Base-by-base conservation (phyloP, 73 alveolate species). In the Paramecium pentaurelia region DNA sequence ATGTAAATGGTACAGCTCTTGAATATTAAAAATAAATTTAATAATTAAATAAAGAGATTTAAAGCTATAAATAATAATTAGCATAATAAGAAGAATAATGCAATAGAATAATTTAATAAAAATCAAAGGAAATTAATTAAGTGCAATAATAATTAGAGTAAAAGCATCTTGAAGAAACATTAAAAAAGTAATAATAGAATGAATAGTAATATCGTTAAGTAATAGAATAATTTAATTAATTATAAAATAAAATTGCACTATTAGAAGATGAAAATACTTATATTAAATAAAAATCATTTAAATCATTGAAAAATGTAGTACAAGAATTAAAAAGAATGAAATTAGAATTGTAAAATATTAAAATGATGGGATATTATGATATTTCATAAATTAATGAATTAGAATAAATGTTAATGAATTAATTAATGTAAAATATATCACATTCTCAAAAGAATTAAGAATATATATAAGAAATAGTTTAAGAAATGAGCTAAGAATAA, bases 191-290 rank as follows among this genome's bases (percentile, higher is more conserved):
- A 38, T 44, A 73, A 73, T 73, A 36, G 49, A 80, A 36, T 47
- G 91, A 80, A 38, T 20, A 42, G n/a, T 40, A 80, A 12, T 80
- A 25, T 22, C 49, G 32, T 10, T 20, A 25, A 22, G 51, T 80
- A 80, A 80, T 80, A 42, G 71, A 80, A 64, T 20, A 80, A 42
- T 42, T 80, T 12, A 80, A 80, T 80, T 32, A 45, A 28, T 47
- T 80, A 25, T 7, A 80, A 36, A 40, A 25, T 45, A 11, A 80
- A 45, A 80, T 80, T 18, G 91, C 28, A 3, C 32, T 44, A 14
- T 44, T 80, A 27, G 91, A 80, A 12, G 77, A 45, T 32, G 18
- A 80, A 80, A 80, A 80, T 27, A 42, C 4, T 10, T 11, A 20
- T 11, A 25, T 80, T 6, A 80, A 49, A 25, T n/a, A 80, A 80